Conservation (phyloP, 129 eudicot species). For the Artemisia annua region DNA sequence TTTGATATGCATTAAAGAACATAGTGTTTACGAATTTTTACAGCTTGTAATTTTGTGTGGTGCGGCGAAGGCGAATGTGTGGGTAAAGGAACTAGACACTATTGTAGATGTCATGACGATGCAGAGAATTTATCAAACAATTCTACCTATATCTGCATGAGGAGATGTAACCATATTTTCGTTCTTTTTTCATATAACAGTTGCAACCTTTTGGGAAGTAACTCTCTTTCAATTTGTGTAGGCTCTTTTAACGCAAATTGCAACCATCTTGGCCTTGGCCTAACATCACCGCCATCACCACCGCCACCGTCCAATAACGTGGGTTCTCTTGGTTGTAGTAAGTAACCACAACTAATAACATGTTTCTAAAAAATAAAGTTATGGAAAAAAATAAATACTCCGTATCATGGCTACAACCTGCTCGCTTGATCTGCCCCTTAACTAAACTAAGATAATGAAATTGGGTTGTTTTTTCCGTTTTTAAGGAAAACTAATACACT, state of each 20-base stretch:
- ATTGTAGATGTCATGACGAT: conserved; percentile 27
- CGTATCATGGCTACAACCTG: too few relatives aligned
- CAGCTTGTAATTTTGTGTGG: conserved; percentile 36
- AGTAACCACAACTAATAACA: background rate
- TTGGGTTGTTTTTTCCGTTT: too few relatives aligned
- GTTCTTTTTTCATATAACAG: background rate
- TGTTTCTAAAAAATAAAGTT: background rate
- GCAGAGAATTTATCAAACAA: conserved; percentile 21
- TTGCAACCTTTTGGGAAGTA: background rate
- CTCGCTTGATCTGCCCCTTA: too few relatives aligned
- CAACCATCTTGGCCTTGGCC: conserved; percentile 15
- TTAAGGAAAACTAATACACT: too few relatives aligned
- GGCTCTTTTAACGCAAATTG: conserved; percentile 33
- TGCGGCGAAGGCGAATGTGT: conserved; percentile 34
- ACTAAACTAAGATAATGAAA: too few relatives aligned
- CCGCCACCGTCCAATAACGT: conserved; percentile 5
- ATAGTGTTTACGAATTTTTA: too few relatives aligned
- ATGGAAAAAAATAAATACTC: background rate
- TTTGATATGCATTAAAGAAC: too few relatives aligned
- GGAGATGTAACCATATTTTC: conserved; percentile 13
- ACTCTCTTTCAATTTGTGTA: conserved; percentile 6
- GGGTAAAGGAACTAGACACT: conserved; percentile 9
- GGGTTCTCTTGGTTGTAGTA: background rate
- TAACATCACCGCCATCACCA: background rate
- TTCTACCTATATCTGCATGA: conserved; percentile 15